Evolutionary conservation across 345 rosid species (phyloP), one percentile per base, ranked within the genome.

Genomic region (Bruguiera sexangula): DNA sequence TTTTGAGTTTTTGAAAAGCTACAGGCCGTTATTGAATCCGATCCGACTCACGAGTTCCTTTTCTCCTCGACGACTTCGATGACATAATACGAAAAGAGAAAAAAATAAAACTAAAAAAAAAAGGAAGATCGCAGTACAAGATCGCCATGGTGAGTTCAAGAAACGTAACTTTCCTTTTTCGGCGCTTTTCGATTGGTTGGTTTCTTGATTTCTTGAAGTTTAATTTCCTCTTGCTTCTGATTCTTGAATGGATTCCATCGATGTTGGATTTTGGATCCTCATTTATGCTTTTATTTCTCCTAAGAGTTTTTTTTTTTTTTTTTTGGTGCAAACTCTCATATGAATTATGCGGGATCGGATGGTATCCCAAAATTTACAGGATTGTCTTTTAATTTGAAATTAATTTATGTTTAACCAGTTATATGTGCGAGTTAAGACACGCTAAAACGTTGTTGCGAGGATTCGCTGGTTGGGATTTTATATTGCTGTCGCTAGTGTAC

Each of bases 61-160:
- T 62, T 62, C 70, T 51, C 60, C n/a, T 65, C 19, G 52, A 48
- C 66, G 34, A 32, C 43, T 55, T 50, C 30, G 19, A 43, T 11
- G 50, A 43, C 19, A 43, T 43, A 43, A 43, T 43, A 43, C 37
- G 8, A 6, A 6, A 34, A 8, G 8, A 7, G 1, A 34, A 34
- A 34, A 34, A 34, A 6, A 32, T 6, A 1, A 32, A 6, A 32
- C 1, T 22, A 22, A 22, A 32, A 10, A 10, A 3, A 43, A 43
- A 27, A 43, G 20, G 58, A 74, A 68, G 72, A 68, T 68, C 73
- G 65, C 73, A 30, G 65, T 55, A 26, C 46, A 62, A 69, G 57
- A 74, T 62, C 73, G 60, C 53, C 68, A 74, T 74, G 78, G 78
- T 74, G 31, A 63, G 29, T 68, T 67, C 2, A 26, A 31, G 37